Evolutionary conservation across 495 filamentous ascomycete species (phyloP), one percentile per base, ranked within the genome.

Genomic region (Penicillium diatomitis): DNA sequence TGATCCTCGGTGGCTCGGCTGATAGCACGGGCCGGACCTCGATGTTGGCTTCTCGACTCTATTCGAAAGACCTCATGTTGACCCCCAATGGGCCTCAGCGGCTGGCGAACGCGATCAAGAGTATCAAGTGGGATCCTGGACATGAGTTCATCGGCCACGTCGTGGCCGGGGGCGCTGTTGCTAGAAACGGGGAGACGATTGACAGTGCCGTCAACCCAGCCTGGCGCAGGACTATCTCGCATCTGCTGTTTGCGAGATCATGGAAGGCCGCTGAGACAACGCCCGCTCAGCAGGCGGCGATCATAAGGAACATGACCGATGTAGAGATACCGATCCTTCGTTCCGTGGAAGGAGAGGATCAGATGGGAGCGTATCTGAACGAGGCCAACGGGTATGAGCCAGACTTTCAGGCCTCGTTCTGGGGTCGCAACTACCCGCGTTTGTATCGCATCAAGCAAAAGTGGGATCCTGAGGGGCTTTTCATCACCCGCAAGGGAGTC

Each of bases 291-390:
- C 57, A 66, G 42, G 27, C 60, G 11, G 59, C 59, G 11, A 61
- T 67, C 11, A 52, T 66, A 49, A 62, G 59, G n/a, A 68, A 72
- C 6, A 37, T 72, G 48, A 70, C 65, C 1, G 63, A 67, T 9
- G 57, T 64, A 4, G 57, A 68, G 5, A 69, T 74, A 5, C 57
- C 65, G 5, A 61, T 71, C 20, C 58, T 77, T 5, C 68, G 71
- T 27, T 66, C 68, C 6, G 51, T 79, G 7, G 63, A 65, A 44
- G 59, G 60, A 3, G 39, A 48, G 4, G 44, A 54, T 38, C 46
- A 44, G 7, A 66, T 65, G 61, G 76, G 75, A 5, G 62, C 72
- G 1, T 79, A 79, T 52, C 32, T 69, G 50, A 79, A 78, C 37
- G 76, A 79, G 57, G 74, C 67, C 0, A 67, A 77, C 53, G 51